Conservation (phyloP, 495 filamentous ascomycete species). For the Margaritispora aquatica region DNA sequence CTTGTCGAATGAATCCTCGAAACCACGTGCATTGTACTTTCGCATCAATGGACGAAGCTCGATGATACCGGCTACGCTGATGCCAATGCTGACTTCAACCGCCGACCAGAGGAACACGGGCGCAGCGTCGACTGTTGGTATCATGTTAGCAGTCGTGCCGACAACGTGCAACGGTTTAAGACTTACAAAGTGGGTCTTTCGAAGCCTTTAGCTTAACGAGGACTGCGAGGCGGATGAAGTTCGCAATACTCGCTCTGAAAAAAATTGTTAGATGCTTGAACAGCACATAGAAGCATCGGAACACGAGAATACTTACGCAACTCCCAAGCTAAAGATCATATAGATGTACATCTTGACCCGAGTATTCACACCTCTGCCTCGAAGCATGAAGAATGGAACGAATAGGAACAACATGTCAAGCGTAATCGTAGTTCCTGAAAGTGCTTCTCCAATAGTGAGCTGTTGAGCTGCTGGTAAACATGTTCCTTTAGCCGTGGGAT, state of each 20-base stretch:
- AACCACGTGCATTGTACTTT: conserved; percentile 1
- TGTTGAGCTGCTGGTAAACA: conserved; percentile 1
- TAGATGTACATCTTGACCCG: conserved; percentile 12
- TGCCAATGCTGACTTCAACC: conserved; percentile 14
- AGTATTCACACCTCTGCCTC: background rate
- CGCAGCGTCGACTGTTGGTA: conserved; percentile 8
- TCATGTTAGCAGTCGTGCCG: background rate
- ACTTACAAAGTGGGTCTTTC: conserved; percentile 10
- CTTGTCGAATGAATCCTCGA: conserved; percentile 4
- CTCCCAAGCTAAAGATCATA: conserved; percentile 4
- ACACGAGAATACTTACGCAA: conserved; percentile 5
- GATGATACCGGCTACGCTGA: conserved; percentile 10
- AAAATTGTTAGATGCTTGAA: background rate
- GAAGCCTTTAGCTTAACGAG: conserved; percentile 5
- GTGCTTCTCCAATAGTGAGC: conserved; percentile 6
- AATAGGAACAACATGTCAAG: conserved; percentile 16
- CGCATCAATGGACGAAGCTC: conserved; percentile 9
- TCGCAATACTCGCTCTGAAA: conserved; percentile 10
- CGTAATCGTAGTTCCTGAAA: conserved; percentile 5
- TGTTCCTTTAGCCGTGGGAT: conserved; percentile 8
- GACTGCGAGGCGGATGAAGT: conserved; percentile 13
- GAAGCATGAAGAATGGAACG: conserved; percentile 14
- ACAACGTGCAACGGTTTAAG: background rate
- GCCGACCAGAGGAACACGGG: conserved; percentile 14
- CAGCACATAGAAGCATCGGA: background rate